A percentile compares a stretch with the other conserved stretches of the same genome.
These are phyloP conservation scores for Claviceps fusiformis DNA, from an alignment of 2,329 filamentous ascomycete genomes.

Conservation along the genomic window DNA sequence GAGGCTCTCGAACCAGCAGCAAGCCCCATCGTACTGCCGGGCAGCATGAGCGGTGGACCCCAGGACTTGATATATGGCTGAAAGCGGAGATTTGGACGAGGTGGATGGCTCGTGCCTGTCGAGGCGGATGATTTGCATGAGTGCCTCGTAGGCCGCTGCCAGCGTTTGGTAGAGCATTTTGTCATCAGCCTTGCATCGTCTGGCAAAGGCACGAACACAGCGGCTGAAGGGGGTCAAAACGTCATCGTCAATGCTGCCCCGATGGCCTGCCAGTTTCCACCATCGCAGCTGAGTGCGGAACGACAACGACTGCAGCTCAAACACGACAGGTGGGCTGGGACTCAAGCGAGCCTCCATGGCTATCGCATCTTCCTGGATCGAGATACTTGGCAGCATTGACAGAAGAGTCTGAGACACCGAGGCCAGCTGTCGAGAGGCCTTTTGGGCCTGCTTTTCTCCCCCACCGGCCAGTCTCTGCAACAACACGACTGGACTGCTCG, in stretches of 20 bases:
- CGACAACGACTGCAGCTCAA: slow-evolving; percentile 51
- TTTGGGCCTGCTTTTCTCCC: slow-evolving; percentile 34
- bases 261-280: slow-evolving; percentile 50
- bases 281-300: slow-evolving; percentile 48
- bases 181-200: slow-evolving; percentile 31
- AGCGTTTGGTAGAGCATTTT: slow-evolving; percentile 24
- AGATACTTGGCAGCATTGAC: slow-evolving; percentile 53
- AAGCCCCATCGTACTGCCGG: slow-evolving; percentile 34
- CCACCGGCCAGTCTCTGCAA: slow-evolving; percentile 33
- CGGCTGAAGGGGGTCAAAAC: slow-evolving; percentile 50
- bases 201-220: slow-evolving; percentile 46
- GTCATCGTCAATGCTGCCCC: slow-evolving; percentile 48
- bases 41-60: slow-evolving; percentile 34
- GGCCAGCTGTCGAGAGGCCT: slow-evolving; percentile 53
- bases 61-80: slow-evolving; percentile 38
- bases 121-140: slow-evolving; percentile 20
- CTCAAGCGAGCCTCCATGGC: slow-evolving; percentile 40
- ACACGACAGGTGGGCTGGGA: slow-evolving; percentile 40
- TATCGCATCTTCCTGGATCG: slow-evolving; percentile 44
- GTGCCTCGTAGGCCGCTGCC: slow-evolving; percentile 16
- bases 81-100: slow-evolving; percentile 29
- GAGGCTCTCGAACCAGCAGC: slow-evolving; percentile 39
- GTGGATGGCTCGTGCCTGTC: slow-evolving; percentile 20
- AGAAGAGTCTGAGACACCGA: slow-evolving; percentile 51
- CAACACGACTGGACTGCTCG: slow-evolving; percentile 45